Percentiles rank a stretch among this genome's conserved stretches.
Evolutionary conservation across 371 early-diverging fungal species (phyloP).

Genomic region (Mortierella sp.): DNA sequence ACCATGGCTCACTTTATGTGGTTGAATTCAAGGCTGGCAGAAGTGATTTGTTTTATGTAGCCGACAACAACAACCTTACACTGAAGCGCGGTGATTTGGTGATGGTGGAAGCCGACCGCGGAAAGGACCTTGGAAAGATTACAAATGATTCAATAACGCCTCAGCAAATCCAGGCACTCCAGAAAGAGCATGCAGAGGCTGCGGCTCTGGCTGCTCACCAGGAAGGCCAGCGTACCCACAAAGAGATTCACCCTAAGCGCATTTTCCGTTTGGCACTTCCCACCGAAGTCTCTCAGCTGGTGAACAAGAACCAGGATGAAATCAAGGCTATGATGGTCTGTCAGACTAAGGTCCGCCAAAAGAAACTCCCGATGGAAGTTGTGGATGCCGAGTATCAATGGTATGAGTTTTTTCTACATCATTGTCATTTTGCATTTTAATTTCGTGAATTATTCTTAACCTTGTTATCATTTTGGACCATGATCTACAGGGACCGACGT

Average conservation of each 20-base stretch:
- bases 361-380: slow-evolving; percentile 93
- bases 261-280: slow-evolving; percentile 88
- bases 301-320: slow-evolving; percentile 88
- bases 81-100: slow-evolving; percentile 83
- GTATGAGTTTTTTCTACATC: slow-evolving; percentile 54
- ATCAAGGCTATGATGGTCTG: slow-evolving; percentile 88
- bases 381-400: slow-evolving; percentile 98
- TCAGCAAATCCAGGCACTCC: slow-evolving; percentile 68
- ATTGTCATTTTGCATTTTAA: background rate
- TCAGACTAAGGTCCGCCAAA: slow-evolving; percentile 88
- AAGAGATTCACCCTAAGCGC: slow-evolving; percentile 88
- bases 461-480: background rate
- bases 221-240: slow-evolving; percentile 54
- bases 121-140: slow-evolving; percentile 93
- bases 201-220: slow-evolving; percentile 40
- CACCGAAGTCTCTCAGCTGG: slow-evolving; percentile 78
- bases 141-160: slow-evolving; percentile 70
- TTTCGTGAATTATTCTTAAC: background rate
- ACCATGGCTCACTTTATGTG: slow-evolving; percentile 74
- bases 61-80: slow-evolving; percentile 62
- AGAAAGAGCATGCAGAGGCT: slow-evolving; percentile 58
- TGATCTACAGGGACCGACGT: slow-evolving; percentile 84
- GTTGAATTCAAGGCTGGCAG: slow-evolving; percentile 93
- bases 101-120: slow-evolving; percentile 97
- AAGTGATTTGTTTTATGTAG: slow-evolving; percentile 81